A percentile compares a stretch with the other conserved stretches of the same genome.
These are phyloP conservation scores for Plectosphaerella plurivora DNA, from an alignment of 2,329 filamentous ascomycete species.

Conservation along the genomic window DNA sequence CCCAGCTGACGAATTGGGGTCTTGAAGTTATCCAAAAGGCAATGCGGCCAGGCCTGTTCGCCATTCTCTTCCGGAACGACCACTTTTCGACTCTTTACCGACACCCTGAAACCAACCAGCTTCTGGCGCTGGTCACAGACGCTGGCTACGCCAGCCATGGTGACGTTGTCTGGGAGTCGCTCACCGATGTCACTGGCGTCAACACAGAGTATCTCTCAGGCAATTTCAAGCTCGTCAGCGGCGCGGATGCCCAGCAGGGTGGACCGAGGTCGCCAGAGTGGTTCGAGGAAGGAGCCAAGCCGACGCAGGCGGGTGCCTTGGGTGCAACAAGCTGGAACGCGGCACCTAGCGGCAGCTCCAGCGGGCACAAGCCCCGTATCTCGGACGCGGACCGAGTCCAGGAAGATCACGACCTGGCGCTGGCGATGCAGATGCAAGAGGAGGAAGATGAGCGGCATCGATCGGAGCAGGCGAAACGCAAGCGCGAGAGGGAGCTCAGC, in stretches of 20 bases:
- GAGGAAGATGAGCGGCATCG: constrained; percentile 80
- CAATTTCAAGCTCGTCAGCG: constrained; percentile 82
- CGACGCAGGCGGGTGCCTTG: background rate
- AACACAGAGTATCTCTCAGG: constrained; percentile 81
- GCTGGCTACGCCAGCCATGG: constrained; percentile 83
- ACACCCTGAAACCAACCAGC: constrained; percentile 69
- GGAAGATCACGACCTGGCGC: constrained; percentile 81
- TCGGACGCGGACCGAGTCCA: constrained; percentile 48
- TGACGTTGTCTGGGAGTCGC: constrained; percentile 93
- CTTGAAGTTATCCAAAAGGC: constrained; percentile 68
- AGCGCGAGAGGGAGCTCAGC: constrained; percentile 63
- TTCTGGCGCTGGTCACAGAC: constrained; percentile 87
- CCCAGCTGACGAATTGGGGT: constrained; percentile 81
- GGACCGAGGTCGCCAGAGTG: background rate
- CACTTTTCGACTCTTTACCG: constrained; percentile 95
- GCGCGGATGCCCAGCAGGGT: constrained; percentile 23
- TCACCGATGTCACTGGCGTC: constrained; percentile 83
- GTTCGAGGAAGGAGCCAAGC: background rate
- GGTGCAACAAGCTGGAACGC: too few species aligned
- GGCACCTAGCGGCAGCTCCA: too few species aligned
- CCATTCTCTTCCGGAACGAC: constrained; percentile 93
- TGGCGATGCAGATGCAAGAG: constrained; percentile 90
- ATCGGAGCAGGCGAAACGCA: constrained; percentile 54
- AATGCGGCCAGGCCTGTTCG: constrained; percentile 72
- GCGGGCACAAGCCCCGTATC: background rate